These are phyloP conservation scores for Withania somnifera DNA, from an alignment of 305 asterid species.

Conservation along the genomic window DNA sequence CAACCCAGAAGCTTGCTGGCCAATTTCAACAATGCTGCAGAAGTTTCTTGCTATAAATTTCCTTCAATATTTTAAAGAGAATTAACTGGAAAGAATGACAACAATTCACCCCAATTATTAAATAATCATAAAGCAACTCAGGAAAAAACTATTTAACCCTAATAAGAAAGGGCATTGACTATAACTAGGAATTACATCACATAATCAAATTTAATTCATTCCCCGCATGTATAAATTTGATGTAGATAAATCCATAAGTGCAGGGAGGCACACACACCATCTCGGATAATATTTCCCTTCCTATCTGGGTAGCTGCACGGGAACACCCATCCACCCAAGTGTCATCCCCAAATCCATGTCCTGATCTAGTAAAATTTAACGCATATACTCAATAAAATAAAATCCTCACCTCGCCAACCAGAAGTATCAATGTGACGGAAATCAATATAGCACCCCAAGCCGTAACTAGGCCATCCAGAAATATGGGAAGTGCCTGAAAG, in stretches of 20 bases:
- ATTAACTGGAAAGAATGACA: not conserved
- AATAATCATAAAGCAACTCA: not conserved
- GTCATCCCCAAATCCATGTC: not conserved
- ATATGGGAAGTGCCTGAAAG: slow-evolving; percentile 74
- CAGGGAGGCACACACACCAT: not conserved
- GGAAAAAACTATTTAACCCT: not conserved
- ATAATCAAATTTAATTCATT: not conserved
- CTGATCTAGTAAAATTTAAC: not conserved
- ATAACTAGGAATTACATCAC: not conserved
- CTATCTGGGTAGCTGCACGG: not conserved
- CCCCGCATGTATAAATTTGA: not conserved
- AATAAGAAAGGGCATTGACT: not conserved
- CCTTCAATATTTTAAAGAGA: not conserved
- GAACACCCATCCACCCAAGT: not conserved
- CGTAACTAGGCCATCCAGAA: slow-evolving; percentile 55
- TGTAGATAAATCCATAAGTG: not conserved
- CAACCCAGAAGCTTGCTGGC: not conserved
- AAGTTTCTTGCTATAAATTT: not conserved
- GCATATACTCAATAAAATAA: not conserved
- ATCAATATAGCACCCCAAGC: slow-evolving; percentile 87
- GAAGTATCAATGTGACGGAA: slow-evolving; percentile 80
- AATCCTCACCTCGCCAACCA: slow-evolving; percentile 69
- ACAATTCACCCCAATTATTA: not conserved
- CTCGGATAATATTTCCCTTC: not conserved
- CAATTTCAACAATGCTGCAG: not conserved